Evolutionary conservation across 306 rosid genomes (phyloP).

Genomic region (Pterocarpus santalinus): DNA sequence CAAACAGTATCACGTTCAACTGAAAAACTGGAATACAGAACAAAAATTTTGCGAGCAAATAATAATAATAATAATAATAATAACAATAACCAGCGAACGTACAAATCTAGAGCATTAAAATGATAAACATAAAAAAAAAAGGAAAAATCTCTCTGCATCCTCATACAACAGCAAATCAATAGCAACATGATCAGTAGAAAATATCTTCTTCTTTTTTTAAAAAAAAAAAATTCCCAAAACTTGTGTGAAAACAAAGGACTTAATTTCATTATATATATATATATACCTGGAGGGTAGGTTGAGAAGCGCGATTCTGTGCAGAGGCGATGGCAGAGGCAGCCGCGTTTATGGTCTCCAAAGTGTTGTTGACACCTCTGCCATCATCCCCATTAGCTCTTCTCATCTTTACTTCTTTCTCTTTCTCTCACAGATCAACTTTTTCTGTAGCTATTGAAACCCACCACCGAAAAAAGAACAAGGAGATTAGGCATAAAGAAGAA

Average conservation of each 20-base stretch:
- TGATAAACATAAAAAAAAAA: neutral
- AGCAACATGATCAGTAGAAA: neutral
- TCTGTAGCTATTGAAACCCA: conserved; percentile 12
- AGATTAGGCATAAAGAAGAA: conserved; percentile 9
- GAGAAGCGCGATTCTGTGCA: conserved; percentile 70
- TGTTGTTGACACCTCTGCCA: conserved; percentile 54
- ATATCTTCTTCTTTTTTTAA: neutral
- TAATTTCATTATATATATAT: neutral
- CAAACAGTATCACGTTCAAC: conserved; percentile 26
- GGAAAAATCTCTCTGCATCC: neutral
- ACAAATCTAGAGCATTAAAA: conserved; percentile 6
- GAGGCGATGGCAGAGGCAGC: conserved; percentile 89
- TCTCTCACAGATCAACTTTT: neutral
- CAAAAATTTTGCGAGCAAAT: neutral
- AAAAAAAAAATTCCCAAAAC: neutral
- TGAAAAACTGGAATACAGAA: neutral
- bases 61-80: no score
- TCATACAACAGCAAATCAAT: conserved; percentile 14
- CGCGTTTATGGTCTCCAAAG: conserved; percentile 88
- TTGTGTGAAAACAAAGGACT: conserved; percentile 24
- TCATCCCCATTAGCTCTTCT: conserved; percentile 61
- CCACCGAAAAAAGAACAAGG: neutral
- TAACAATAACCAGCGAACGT: neutral
- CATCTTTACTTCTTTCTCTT: conserved; percentile 48
- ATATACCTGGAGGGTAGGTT: conserved; percentile 68